These are phyloP conservation scores for Populus trichocarpa DNA, from an alignment of 441 rosid species.

Conservation along the genomic window DNA sequence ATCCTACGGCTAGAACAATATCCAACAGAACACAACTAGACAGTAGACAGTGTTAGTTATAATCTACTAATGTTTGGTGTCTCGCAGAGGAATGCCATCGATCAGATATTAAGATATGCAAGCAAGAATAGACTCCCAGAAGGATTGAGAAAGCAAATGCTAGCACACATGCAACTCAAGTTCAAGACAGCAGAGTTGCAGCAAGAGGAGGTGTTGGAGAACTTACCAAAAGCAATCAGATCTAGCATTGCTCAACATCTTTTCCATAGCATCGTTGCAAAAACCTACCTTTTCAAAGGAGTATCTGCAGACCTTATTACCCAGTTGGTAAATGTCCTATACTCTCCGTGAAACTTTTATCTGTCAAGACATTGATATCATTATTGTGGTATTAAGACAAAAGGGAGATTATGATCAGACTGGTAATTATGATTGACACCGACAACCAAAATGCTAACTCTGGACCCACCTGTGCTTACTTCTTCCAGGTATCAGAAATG, in stretches of 20 bases:
- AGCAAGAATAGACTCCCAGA: conserved; percentile 83
- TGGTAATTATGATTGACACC: neutral
- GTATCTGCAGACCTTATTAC: conserved; percentile 63
- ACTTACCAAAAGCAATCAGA: conserved; percentile 89
- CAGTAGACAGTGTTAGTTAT: neutral
- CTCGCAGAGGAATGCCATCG: conserved; percentile 71
- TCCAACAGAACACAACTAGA: neutral
- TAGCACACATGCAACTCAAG: conserved; percentile 86
- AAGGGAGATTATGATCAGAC: neutral
- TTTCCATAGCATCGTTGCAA: conserved; percentile 48
- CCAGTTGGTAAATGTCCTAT: conserved; percentile 52
- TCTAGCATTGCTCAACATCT: conserved; percentile 81
- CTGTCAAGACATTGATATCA: neutral
- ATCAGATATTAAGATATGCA: conserved; percentile 67
- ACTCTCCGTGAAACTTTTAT: neutral
- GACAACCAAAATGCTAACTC: neutral
- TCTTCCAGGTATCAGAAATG: conserved; percentile 68
- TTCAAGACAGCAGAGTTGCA: conserved; percentile 79
- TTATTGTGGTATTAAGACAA: neutral
- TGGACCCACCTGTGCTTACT: neutral
- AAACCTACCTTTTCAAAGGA: conserved; percentile 72
- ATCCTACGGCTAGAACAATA: neutral
- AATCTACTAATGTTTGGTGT: neutral
- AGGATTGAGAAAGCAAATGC: conserved; percentile 79
- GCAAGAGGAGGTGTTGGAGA: conserved; percentile 80